phyloP scores from a whole-genome alignment of 306 rosid species.

The Sindora glabra region DNA sequence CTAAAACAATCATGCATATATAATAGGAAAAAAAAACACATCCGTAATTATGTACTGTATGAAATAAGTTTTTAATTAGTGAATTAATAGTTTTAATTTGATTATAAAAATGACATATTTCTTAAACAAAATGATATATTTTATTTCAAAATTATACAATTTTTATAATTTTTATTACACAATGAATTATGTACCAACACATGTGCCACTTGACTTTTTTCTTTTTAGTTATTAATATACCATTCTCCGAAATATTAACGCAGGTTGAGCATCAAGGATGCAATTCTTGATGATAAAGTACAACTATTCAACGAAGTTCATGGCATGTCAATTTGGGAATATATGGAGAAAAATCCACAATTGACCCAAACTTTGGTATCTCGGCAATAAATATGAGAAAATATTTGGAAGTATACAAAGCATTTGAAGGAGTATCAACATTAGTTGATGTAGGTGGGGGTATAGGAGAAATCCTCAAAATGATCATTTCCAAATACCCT shows the following conservation, averaged over 20 bases:
- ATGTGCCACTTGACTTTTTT: too few relatives aligned
- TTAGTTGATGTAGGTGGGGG: constrained; percentile 24
- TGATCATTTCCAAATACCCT: constrained; percentile 9
- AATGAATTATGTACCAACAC: too few relatives aligned
- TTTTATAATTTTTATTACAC: too few relatives aligned
- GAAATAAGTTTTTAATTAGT: too few relatives aligned
- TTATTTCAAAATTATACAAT: too few relatives aligned
- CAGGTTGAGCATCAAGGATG: constrained; percentile 12
- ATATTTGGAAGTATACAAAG: neutral
- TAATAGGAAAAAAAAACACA: too few relatives aligned
- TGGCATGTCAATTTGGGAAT: neutral
- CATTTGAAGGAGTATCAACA: neutral
- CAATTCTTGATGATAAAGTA: constrained; percentile 5
- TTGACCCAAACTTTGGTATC: neutral
- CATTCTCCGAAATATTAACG: neutral
- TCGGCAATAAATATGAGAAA: constrained; percentile 2
- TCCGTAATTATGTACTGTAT: too few relatives aligned
- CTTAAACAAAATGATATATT: too few relatives aligned
- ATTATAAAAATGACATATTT: too few relatives aligned
- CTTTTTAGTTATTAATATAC: too few relatives aligned
- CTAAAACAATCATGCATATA: too few relatives aligned
- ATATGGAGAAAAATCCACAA: neutral
- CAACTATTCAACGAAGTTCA: neutral
- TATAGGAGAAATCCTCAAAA: constrained; percentile 8
- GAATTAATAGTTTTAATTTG: too few relatives aligned